phyloP scores from a whole-genome alignment of 2,329 filamentous ascomycete species.

The Tothia fuscella region DNA sequence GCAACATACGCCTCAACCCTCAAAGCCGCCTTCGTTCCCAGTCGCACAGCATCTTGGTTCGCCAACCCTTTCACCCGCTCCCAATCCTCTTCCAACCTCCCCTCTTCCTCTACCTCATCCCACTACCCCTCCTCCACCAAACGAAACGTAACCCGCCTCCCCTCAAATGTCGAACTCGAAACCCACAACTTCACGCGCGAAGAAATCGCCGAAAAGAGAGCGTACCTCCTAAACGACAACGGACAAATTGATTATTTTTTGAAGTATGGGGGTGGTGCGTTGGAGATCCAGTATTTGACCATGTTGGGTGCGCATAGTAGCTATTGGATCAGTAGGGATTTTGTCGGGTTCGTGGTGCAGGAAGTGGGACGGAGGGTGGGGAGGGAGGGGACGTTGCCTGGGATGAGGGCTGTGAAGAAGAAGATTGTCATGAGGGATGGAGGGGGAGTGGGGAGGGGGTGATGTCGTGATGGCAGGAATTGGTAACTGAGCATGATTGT shows the following conservation, averaged over 20 bases:
- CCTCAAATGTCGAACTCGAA: constrained; percentile 66
- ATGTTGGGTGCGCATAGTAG: constrained; percentile 93
- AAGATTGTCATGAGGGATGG: no score
- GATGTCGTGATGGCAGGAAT: no score
- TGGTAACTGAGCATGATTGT: no score
- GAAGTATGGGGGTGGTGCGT: constrained; percentile 67
- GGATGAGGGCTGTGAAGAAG: constrained; percentile 45
- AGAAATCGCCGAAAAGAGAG: constrained; percentile 82
- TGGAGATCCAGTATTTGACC: constrained; percentile 93
- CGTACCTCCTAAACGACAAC: constrained; percentile 84
- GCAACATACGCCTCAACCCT: constrained; percentile 64
- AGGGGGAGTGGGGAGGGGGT: no score
- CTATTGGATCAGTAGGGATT: constrained; percentile 82
- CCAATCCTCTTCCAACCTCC: constrained; percentile 16
- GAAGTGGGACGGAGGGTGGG: constrained; percentile 72
- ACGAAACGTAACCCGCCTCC: constrained; percentile 24
- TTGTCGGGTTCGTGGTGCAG: constrained; percentile 79
- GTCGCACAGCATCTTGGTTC: constrained; percentile 43
- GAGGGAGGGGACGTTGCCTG: constrained; percentile 41
- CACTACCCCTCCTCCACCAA: constrained; percentile 14
- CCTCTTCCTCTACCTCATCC: constrained; percentile 24
- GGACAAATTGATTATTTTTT: constrained; percentile 90
- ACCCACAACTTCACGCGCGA: constrained; percentile 91
- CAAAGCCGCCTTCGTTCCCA: constrained; percentile 68
- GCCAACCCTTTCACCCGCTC: constrained; percentile 27